Percentiles rank a stretch among this genome's conserved stretches.
phyloP scores from a whole-genome alignment of 352 stramenopile genomes.

The Pythium folliculosum region DNA sequence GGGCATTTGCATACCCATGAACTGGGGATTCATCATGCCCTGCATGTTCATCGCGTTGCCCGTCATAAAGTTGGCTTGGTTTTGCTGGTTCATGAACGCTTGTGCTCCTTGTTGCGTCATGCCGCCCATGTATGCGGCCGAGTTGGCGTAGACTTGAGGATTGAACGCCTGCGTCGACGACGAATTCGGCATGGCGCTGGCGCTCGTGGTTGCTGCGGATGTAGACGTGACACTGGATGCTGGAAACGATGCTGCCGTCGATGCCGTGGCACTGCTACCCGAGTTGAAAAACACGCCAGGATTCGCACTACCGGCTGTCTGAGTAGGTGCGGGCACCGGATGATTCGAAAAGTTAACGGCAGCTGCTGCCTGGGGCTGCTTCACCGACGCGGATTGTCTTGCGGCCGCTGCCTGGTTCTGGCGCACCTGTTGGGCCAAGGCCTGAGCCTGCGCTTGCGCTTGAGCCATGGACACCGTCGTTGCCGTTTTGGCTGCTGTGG shows the following conservation, averaged over 20 bases:
- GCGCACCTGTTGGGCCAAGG: neutral
- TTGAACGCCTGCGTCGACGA: conserved; percentile 13
- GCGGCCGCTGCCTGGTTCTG: neutral
- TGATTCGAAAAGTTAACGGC: neutral
- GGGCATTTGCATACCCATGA: conserved; percentile 44
- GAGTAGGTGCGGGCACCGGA: neutral
- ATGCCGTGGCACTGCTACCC: neutral
- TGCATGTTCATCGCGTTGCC: conserved; percentile 21
- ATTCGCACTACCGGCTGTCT: neutral
- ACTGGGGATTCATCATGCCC: conserved; percentile 54
- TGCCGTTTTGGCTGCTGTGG: neutral
- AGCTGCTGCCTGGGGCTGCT: conserved; percentile 5
- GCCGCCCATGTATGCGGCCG: conserved; percentile 8
- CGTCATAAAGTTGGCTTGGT: conserved; percentile 20
- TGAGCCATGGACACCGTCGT: neutral
- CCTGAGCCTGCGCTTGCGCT: neutral
- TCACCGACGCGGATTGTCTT: neutral
- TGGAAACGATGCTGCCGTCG: neutral
- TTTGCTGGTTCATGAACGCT: conserved; percentile 17
- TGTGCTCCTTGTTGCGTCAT: conserved; percentile 4
- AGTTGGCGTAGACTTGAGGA: conserved; percentile 11
- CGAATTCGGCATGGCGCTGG: conserved; percentile 1
- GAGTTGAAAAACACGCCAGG: neutral
- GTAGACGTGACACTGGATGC: neutral
- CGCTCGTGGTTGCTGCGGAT: neutral